phyloP scores from a whole-genome alignment of 331 rosid genomes.

The Telfairia occidentalis region DNA sequence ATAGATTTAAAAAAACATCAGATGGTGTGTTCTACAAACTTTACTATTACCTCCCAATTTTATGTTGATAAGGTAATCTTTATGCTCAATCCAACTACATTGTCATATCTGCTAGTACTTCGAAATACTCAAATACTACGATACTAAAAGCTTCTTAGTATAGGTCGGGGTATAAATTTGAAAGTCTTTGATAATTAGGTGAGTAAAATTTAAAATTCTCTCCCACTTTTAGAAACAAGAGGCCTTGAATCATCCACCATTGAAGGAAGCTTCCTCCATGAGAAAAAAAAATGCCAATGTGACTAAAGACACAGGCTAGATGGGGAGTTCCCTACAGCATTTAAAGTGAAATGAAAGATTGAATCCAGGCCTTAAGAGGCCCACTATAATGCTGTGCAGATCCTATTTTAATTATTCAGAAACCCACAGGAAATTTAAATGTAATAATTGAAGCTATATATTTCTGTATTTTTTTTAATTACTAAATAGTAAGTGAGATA shows the following conservation, averaged over 20 bases:
- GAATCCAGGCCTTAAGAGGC: not conserved
- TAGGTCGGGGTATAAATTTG: no score
- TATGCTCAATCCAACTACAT: no score
- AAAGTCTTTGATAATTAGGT: no score
- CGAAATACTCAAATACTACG: no score
- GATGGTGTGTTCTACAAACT: no score
- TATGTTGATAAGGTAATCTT: no score
- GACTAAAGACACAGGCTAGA: not conserved
- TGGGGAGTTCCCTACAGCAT: not conserved
- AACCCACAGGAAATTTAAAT: not conserved
- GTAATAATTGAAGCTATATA: not conserved
- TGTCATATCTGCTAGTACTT: no score
- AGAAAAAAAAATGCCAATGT: not conserved
- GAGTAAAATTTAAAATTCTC: not conserved
- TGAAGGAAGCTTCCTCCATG: not conserved
- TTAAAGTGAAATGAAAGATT: not conserved
- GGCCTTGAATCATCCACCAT: not conserved
- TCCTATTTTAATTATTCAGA: not conserved
- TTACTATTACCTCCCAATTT: no score
- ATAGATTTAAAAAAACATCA: no score
- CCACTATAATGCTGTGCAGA: not conserved
- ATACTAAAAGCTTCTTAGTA: no score
- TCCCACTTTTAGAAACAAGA: not conserved
- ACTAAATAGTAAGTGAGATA: not conserved
- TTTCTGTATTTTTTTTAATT: not conserved